Evolutionary conservation across 2,329 filamentous ascomycete genomes (phyloP), one percentile per base, ranked within the genome.

Genomic region (Ambrosiella xylebori): DNA sequence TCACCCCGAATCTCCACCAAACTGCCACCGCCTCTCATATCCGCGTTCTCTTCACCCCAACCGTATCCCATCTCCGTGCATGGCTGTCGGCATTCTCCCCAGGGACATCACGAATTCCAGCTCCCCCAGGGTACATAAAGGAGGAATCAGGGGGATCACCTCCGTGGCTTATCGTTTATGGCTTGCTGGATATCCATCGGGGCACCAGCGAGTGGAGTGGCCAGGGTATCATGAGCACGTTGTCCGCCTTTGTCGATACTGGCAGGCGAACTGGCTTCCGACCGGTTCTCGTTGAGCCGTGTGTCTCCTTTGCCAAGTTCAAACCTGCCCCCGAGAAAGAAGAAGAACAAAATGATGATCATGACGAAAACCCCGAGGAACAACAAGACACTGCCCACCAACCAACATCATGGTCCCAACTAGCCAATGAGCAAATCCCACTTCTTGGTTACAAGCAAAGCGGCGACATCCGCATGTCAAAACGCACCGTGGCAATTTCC

Each of bases 11-110:
- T 0, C 78, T 95, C 12, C 77, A 82, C 57, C 78, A 87, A 62
- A 74, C 90, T 36, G 79, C 83, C 52, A 76, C 78, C 2, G 84
- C 87, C 7, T 78, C 81, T 37, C 80, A 83, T 64, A 77, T 94
- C 62, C 80, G 79, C 57, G 69, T 90, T 7, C 71, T 80, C 40
- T 96, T 94, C 69, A 78, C 81, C 57, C 81, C 87, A 0, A 88
- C 85, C 1, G 76, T 93, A 57, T 81, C 85, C 19, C 82, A 86
- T 67, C 77, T 95, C 6, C 83, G 88, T 57, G 87, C 87, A 40
- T 87, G 84, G 65, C 74, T 96, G 15, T 74, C 84, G 47, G 74
- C 79, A 56, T 76, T 80, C 60, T 70, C 70, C 15, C 62, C 68
- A 1, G 62, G 64, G 1, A 66, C 71, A 58, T 71, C 72, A 7